phyloP scores from a whole-genome alignment of 1,284 basidiomycete species.

The Binderoboletus segoi region DNA sequence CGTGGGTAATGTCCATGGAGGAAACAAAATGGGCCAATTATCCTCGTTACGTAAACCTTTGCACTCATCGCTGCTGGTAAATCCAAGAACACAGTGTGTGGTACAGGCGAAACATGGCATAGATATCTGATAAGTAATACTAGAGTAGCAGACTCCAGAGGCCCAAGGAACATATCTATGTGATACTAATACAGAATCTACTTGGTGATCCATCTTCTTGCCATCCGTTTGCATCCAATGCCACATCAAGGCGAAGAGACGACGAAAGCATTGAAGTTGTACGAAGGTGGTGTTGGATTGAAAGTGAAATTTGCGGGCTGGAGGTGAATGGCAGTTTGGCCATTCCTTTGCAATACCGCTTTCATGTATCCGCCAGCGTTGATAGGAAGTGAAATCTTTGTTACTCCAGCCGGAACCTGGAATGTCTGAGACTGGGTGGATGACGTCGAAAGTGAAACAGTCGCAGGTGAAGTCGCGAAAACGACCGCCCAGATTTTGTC shows the following conservation, averaged over 20 bases:
- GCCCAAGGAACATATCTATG: background rate
- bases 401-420: constrained; percentile 58
- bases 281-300: constrained; percentile 51
- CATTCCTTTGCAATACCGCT: constrained; percentile 58
- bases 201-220: no score
- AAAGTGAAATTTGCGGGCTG: constrained; percentile 54
- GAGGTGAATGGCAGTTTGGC: constrained; percentile 54
- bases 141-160: no score
- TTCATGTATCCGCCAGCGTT: constrained; percentile 60
- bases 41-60: no score
- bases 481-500: constrained; percentile 71
- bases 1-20: no score
- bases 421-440: constrained; percentile 49
- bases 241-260: constrained; percentile 31
- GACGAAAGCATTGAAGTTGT: constrained; percentile 70
- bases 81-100: no score
- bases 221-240: constrained; percentile 6
- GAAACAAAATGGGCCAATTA: no score
- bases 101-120: no score
- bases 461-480: constrained; percentile 57
- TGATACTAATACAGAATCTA: background rate
- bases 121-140: background rate
- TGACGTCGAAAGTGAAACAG: constrained; percentile 55
- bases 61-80: no score
- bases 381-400: constrained; percentile 66